phyloP scores from a whole-genome alignment of 345 rosid species.

The Eucalyptus pumila region DNA sequence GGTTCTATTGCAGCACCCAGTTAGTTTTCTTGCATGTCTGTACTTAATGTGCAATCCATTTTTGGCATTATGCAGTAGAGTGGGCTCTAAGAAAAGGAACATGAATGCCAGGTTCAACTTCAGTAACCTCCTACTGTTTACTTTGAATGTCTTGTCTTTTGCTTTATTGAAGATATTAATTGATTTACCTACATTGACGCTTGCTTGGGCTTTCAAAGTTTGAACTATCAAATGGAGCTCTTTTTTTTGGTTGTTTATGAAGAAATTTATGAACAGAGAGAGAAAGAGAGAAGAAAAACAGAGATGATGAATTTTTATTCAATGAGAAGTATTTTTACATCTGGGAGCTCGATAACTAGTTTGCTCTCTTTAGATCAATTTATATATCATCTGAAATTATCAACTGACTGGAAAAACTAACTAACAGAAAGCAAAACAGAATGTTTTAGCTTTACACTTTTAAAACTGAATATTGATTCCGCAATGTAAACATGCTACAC shows the following conservation, averaged over 20 bases:
- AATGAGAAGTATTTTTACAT: no score
- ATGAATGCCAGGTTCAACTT: not conserved
- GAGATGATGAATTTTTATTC: no score
- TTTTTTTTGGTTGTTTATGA: not conserved
- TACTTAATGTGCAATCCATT: not conserved
- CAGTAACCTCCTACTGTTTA: not conserved
- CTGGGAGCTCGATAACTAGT: no score
- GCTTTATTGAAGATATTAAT: not conserved
- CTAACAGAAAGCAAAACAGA: no score
- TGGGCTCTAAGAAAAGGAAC: not conserved
- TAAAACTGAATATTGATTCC: no score
- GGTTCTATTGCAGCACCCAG: not conserved
- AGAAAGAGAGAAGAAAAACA: no score
- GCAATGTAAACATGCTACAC: no score
- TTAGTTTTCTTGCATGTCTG: not conserved
- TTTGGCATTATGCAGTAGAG: not conserved
- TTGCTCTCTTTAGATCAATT: no score
- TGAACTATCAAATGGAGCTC: not conserved
- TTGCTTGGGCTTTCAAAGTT: not conserved
- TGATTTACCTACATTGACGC: not conserved
- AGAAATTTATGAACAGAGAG: no score
- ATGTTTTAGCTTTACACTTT: no score
- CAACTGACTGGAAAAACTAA: no score
- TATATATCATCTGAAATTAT: no score
- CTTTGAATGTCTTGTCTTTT: not conserved